Conservation (phyloP, 2,329 filamentous ascomycete genomes). For the Neofusicoccum kwambonambiense region DNA sequence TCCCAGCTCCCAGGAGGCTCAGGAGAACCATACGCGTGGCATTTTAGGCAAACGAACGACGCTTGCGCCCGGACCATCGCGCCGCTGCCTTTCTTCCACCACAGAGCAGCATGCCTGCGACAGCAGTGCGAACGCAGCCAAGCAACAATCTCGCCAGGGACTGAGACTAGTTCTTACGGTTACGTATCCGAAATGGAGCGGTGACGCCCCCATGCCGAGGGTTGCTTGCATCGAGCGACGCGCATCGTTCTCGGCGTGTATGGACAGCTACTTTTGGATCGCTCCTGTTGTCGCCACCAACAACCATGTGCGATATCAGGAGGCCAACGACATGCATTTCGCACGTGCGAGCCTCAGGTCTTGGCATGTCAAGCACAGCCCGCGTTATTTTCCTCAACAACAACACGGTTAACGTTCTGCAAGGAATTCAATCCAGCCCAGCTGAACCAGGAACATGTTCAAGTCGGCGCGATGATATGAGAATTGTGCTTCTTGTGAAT, state of each 20-base stretch:
- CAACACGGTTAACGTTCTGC: no score
- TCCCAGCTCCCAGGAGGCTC: neutral
- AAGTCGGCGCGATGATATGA: no score
- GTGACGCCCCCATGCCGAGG: neutral
- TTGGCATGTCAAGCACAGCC: neutral
- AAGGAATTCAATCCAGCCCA: no score
- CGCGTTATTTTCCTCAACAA: neutral
- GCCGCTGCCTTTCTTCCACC: neutral
- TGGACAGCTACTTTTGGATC: neutral
- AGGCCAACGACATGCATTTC: neutral
- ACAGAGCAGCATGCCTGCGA: neutral
- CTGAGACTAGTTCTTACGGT: neutral
- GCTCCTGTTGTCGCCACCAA: conserved; percentile 1
- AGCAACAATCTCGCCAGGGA: neutral
- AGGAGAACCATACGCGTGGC: neutral
- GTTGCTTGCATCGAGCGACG: neutral
- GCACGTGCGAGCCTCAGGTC: neutral
- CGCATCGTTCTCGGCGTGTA: conserved; percentile 6
- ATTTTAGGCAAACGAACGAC: neutral
- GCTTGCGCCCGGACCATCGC: neutral
- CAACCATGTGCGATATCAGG: neutral
- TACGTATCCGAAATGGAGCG: conserved; percentile 3
- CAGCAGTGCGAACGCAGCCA: neutral
- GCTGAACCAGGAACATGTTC: no score
- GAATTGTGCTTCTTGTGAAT: no score